These are phyloP conservation scores for Lachnellula subtilissima DNA, from an alignment of 2,329 filamentous ascomycete species.

Conservation along the genomic window DNA sequence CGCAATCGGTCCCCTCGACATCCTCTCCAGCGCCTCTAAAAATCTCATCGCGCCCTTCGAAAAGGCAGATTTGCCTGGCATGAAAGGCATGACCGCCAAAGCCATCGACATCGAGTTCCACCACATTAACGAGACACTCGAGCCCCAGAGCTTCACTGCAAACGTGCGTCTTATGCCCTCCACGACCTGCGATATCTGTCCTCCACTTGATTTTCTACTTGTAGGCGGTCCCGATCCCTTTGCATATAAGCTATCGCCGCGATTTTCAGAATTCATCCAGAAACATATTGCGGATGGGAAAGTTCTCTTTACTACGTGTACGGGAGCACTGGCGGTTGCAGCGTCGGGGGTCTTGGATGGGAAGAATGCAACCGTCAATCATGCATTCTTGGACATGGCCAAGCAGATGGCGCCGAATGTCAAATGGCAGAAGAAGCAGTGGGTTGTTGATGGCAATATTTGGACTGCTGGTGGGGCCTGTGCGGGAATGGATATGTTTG, in stretches of 20 bases:
- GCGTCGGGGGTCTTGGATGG: slow-evolving; percentile 39
- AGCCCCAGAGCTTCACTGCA: slow-evolving; percentile 15
- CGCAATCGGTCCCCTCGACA: slow-evolving; percentile 23
- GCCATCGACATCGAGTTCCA: slow-evolving; percentile 24
- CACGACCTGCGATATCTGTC: slow-evolving; percentile 32
- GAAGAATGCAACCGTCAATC: slow-evolving; percentile 39
- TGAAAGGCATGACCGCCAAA: slow-evolving; percentile 6
- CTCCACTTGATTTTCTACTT: slow-evolving; percentile 36
- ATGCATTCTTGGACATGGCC: slow-evolving; percentile 30
- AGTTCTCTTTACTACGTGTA: slow-evolving; percentile 35
- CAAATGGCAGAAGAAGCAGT: slow-evolving; percentile 41
- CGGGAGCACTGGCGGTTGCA: slow-evolving; percentile 32
- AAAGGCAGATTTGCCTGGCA: neutral
- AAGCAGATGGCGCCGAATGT: slow-evolving; percentile 36
- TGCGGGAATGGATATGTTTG: slow-evolving; percentile 38
- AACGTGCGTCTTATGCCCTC: slow-evolving; percentile 15
- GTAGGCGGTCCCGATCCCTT: slow-evolving; percentile 32
- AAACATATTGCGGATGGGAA: slow-evolving; percentile 35
- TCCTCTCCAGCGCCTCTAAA: slow-evolving; percentile 19
- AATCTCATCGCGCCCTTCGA: neutral
- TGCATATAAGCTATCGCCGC: slow-evolving; percentile 28
- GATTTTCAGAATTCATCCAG: slow-evolving; percentile 31
- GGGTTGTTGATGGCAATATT: slow-evolving; percentile 41
- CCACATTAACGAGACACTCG: slow-evolving; percentile 23
- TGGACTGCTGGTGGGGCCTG: slow-evolving; percentile 43